Conservation (phyloP, 1,284 basidiomycete genomes). For the Cryptococcus sp. region DNA sequence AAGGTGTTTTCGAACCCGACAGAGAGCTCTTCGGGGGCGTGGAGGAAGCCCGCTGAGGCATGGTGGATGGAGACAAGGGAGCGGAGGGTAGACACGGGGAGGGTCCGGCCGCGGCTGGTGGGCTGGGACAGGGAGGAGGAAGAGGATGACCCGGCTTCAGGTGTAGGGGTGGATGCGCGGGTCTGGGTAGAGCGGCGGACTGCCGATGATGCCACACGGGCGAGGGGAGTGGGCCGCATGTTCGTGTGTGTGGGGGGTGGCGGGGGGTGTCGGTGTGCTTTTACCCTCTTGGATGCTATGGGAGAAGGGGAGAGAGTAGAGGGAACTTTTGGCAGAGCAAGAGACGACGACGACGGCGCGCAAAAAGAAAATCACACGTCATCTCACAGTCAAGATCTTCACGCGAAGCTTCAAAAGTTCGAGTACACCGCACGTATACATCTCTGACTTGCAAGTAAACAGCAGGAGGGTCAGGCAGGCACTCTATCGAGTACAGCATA, state of each 20-base stretch:
- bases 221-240: constrained; percentile 11
- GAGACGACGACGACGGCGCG: not conserved
- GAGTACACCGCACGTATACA: not conserved
- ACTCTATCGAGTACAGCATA: not conserved
- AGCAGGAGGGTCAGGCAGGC: not conserved
- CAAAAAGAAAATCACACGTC: not conserved
- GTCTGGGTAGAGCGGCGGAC: not conserved
- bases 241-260: not conserved
- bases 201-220: not conserved
- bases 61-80: constrained; percentile 44
- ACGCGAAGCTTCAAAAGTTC: not conserved
- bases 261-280: not conserved
- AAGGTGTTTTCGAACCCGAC: constrained; percentile 38
- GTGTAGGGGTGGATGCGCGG: not conserved
- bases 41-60: constrained; percentile 41
- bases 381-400: not conserved
- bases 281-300: not conserved
- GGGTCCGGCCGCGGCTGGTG: constrained; percentile 13
- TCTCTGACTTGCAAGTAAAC: too few species aligned
- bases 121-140: constrained; percentile 8
- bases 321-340: not conserved
- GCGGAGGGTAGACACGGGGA: constrained; percentile 27
- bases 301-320: not conserved
- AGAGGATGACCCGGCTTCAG: constrained; percentile 11
- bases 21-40: constrained; percentile 27